A percentile compares a stretch with the other conserved stretches of the same genome.
These are phyloP conservation scores for Trichosporon asahii DNA, from an alignment of 1,284 basidiomycete genomes.

Conservation along the genomic window DNA sequence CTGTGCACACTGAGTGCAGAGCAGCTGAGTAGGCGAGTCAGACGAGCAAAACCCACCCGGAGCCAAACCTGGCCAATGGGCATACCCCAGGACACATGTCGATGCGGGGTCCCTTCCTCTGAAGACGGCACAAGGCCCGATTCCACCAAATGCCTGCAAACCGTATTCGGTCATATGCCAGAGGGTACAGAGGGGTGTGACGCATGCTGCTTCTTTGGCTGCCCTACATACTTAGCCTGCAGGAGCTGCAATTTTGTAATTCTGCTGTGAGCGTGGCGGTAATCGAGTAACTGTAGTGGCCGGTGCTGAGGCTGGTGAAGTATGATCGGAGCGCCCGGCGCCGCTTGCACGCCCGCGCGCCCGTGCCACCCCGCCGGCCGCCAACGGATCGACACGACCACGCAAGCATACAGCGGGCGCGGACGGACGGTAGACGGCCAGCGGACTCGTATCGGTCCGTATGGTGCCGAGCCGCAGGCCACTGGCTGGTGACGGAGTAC, in stretches of 20 bases:
- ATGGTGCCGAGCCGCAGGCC: neutral
- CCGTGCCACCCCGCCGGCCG: too few species aligned
- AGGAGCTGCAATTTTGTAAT: neutral
- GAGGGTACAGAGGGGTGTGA: neutral
- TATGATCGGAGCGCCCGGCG: neutral
- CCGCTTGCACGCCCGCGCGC: neutral
- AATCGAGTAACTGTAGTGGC: too few species aligned
- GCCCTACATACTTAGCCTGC: too few species aligned
- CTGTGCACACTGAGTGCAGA: too few species aligned
- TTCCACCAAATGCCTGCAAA: neutral
- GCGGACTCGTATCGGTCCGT: slow-evolving; percentile 1
- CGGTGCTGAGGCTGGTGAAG: neutral
- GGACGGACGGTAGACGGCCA: neutral
- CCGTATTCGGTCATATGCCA: neutral
- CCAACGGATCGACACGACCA: neutral
- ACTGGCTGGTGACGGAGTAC: too few species aligned
- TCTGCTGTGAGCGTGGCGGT: too few species aligned
- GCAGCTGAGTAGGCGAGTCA: neutral
- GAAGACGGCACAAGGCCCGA: neutral
- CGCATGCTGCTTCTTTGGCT: neutral
- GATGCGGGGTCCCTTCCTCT: neutral
- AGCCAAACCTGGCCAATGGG: neutral
- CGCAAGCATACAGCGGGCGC: neutral
- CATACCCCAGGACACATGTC: neutral
- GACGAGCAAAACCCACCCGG: neutral